Base-by-base conservation (phyloP, 2,329 filamentous ascomycete genomes). In the Cryoendolithus antarcticus region DNA sequence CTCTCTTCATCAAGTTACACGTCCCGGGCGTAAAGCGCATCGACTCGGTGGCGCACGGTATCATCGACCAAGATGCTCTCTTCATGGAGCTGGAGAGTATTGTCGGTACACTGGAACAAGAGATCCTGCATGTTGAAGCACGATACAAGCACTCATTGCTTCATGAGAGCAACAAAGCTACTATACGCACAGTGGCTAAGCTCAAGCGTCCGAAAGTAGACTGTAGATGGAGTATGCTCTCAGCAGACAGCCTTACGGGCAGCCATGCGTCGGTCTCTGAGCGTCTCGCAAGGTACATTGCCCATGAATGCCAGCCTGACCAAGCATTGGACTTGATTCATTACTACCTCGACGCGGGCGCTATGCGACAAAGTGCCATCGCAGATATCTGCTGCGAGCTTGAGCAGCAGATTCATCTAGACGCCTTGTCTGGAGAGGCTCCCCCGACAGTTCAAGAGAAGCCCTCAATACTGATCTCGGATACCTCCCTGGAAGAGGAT, bases 71-170 rank as follows among this genome's bases (percentile, higher is more conserved):
- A 34, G 50, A 51, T 30, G 51, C 52, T 6, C 44, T 58, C 10
- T 50, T 57, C 35, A 40, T 46, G 6, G 56, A 58, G 41, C 46
- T 59, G 9, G 54, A 58, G 36, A 55, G 55, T 42, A 55, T 58
- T 8, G 46, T 59, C 8, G 56, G 56, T 7, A 54, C 48, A 1
- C 44, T 56, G 6, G 46, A 55, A 41, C 52, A 48, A 10, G 51
- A 54, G 9, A 40, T 56, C 8, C 42, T 59, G 7, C 46, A 55
- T 30, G 46, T 58, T 6, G 52, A 61, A 39, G 59, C 54, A 32
- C 49, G 52, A 8, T 62, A 62, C 42, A 50, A 52, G 11, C 57
- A 61, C 37, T 54, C 55, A 1, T 41, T 58, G 6, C 43, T 62
- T 24, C 55, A 57, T 2, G 39, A 42, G 7, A 49, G 55, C 39